Evolutionary conservation across 108 stramenopile species (phyloP).

Genomic region (Cyclotella kingstonii): DNA sequence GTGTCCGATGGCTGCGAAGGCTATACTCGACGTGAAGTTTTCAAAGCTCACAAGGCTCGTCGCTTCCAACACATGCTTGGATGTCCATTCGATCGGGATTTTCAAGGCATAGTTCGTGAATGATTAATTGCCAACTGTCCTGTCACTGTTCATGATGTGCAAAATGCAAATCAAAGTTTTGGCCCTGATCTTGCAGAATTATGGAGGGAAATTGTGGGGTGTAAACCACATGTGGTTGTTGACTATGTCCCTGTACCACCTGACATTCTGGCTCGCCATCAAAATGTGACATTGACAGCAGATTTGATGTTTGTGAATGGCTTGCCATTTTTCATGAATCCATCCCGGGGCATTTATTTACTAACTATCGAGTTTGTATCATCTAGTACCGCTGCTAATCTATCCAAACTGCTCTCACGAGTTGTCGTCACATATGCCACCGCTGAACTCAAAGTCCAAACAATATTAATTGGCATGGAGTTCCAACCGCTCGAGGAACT

Average conservation of each 20-base stretch:
- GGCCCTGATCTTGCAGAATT: conserved; percentile 26
- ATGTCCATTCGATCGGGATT: background rate
- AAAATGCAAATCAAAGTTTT: conserved; percentile 20
- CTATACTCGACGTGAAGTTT: background rate
- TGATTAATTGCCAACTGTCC: conserved; percentile 32
- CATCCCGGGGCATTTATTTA: conserved; percentile 22
- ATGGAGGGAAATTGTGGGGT: conserved; percentile 4
- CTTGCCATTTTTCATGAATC: conserved; percentile 18
- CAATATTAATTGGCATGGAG: conserved; percentile 14
- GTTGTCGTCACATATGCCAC: conserved; percentile 5
- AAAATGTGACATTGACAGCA: conserved; percentile 11
- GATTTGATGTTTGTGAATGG: conserved; percentile 29
- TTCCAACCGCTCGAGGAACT: conserved; percentile 17
- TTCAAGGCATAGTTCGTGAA: background rate
- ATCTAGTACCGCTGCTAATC: conserved; percentile 8
- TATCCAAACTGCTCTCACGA: background rate
- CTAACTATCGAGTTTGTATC: background rate
- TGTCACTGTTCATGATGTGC: conserved; percentile 20
- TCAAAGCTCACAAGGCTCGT: background rate
- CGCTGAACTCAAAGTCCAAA: conserved; percentile 14
- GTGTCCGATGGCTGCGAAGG: background rate
- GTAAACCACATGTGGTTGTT: background rate
- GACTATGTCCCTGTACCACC: conserved; percentile 17
- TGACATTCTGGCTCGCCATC: conserved; percentile 14
- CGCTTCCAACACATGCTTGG: background rate